Base-by-base conservation (phyloP, 495 filamentous ascomycete species). In the Penicillium paxilli region DNA sequence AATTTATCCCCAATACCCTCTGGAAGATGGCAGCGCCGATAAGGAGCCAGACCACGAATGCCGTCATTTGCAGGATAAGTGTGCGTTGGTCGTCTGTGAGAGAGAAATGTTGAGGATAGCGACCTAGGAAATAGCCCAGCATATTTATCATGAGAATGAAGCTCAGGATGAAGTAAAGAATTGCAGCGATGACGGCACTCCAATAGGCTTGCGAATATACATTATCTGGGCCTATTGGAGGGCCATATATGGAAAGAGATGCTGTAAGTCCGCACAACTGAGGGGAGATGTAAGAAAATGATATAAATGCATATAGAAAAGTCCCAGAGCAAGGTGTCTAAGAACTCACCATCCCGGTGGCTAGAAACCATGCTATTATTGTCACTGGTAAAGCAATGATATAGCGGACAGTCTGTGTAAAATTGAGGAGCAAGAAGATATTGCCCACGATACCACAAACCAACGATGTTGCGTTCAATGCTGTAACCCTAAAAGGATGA, bases 341-440 rank as follows among this genome's bases (percentile, higher is more conserved):
- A 19, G 16, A 12, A 76, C 83, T 74, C 69, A 89, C 85, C 52
- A 91, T 81, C 4, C 71, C 76, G 1, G 84, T 83, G 0, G 88
- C 81, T 38, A 87, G 55, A 59, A 86, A 81, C 88, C 88, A 91
- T 25, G 81, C 63, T 23, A 87, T 67, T 25, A 90, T 90, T 0
- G 87, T 85, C 23, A 82, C 66, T 0, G 89, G 88, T 22, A 92
- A 62, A 4, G 88, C 86, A 44, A 91, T 71, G 47, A 89, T 88
- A 67, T 96, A 96, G 21, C 89, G 81, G 8, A 96, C 77, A 4
- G 83, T 76, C 41, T 82, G 79, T 4, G 92, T 91, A 77, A 97
- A 96, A 70, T 96, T 96, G 52, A 87, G 79, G 1, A 91, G 67
- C n/a, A 92, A 73, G 56, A 88, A 85, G 4, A 89, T 48, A 62